Evolutionary conservation across 2,329 filamentous ascomycete genomes (phyloP).

Genomic region (Microdochium trichocladiopsis): DNA sequence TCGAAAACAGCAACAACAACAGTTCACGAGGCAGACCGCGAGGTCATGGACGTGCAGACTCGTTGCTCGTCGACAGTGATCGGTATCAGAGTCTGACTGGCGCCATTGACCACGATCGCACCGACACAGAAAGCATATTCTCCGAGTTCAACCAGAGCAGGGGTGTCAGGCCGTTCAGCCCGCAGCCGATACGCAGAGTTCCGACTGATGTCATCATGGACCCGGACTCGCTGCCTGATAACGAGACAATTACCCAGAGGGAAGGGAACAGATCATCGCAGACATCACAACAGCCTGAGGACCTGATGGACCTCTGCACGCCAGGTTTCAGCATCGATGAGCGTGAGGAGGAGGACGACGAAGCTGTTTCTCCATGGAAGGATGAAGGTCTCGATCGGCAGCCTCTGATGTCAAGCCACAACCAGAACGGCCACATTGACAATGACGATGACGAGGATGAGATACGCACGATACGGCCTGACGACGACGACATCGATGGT

Average conservation of each 20-base stretch:
- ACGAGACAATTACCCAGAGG: constrained; percentile 6
- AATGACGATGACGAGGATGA: constrained; percentile 1
- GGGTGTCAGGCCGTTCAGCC: constrained; percentile 52
- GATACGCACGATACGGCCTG: neutral
- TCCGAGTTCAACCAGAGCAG: constrained; percentile 48
- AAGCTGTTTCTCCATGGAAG: constrained; percentile 9
- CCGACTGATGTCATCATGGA: constrained; percentile 22
- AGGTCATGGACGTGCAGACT: constrained; percentile 42
- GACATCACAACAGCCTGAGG: neutral
- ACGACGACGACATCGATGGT: neutral
- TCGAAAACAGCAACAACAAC: neutral
- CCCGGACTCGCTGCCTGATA: constrained; percentile 18
- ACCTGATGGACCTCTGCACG: neutral
- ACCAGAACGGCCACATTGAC: constrained; percentile 2
- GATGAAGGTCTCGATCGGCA: constrained; percentile 11
- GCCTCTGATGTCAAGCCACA: constrained; percentile 1
- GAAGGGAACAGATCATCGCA: constrained; percentile 5
- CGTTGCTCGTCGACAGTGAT: constrained; percentile 43
- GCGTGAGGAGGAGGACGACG: neutral
- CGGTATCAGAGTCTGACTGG: constrained; percentile 51
- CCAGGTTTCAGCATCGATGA: neutral
- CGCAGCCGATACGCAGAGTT: constrained; percentile 35
- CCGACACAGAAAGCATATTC: constrained; percentile 43
- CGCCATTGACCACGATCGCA: constrained; percentile 29
- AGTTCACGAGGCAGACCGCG: constrained; percentile 5